Evolutionary conservation across 257 asterid species (phyloP).

Genomic region (Capsicum baccatum): DNA sequence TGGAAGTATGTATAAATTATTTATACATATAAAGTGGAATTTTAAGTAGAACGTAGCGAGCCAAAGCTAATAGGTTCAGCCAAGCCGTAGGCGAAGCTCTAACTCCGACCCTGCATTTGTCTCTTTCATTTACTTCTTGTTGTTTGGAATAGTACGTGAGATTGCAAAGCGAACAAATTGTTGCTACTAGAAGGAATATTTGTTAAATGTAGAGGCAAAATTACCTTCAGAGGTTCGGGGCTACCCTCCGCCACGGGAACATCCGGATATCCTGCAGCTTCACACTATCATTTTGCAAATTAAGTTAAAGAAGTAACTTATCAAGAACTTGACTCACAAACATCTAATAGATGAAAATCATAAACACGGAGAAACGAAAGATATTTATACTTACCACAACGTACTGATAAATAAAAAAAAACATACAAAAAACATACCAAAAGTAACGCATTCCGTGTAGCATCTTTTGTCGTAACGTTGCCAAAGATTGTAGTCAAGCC

Average conservation of each 20-base stretch:
- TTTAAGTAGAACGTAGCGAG: no score
- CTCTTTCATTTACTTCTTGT: no score
- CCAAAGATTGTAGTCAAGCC: constrained; percentile 95
- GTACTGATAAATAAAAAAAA: background rate
- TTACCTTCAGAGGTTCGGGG: constrained; percentile 85
- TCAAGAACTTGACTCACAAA: constrained; percentile 50
- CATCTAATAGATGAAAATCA: background rate
- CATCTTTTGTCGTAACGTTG: constrained; percentile 80
- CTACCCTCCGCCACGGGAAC: constrained; percentile 94
- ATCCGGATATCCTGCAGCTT: constrained; percentile 93
- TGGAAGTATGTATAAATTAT: no score
- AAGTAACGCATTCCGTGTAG: constrained; percentile 85
- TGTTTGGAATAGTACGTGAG: background rate
- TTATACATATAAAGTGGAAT: no score
- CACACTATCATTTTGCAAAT: constrained; percentile 98
- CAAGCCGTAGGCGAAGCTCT: no score
- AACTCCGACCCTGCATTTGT: no score
- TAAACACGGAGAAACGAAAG: constrained; percentile 6
- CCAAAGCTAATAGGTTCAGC: no score
- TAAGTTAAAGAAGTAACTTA: constrained; percentile 47
- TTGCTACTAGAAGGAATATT: background rate
- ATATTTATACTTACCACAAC: background rate
- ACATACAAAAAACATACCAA: constrained; percentile 63
- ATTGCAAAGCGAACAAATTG: constrained; percentile 5
- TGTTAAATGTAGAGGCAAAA: background rate